Base-by-base conservation (phyloP, 495 filamentous ascomycete genomes). In the Trypethelium eluteriae region DNA sequence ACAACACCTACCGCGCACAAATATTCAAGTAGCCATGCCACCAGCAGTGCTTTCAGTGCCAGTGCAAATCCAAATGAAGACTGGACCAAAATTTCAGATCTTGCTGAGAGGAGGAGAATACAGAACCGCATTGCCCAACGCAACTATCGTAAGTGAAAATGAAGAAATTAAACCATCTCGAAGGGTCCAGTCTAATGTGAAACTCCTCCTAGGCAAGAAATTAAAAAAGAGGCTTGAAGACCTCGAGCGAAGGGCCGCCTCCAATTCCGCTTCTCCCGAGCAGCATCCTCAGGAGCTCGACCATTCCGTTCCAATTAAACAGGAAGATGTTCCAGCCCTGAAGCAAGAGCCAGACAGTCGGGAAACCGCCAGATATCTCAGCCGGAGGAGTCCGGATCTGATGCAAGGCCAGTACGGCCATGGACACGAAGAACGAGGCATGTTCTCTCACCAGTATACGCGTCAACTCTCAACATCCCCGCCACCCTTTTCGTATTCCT, bases 51-150 rank as follows among this genome's bases (percentile, higher is more conserved):
- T 69, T 97, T 97, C 84, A 96, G 92, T 80, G 89, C 89, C 70
- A 94, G 90, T 68, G 95, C 94, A 71, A 94, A 97, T 77, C 92
- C 94, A 65, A 93, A 96, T 71, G 93, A 98, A 79, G 93, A 98
- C 81, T 98, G 93, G 93, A 98, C 93, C 74, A 94, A 98, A 85
- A 96, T 98, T 78, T 96, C 94, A 56, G 93, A 98, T 75, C 84
- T 97, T 49, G 93, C 93, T 64, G 93, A 97, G 80, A 86, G 93
- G 70, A 83, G 93, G 74, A 83, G 93, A 73, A 97, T 98, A 79
- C 93, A 98, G 79, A 98, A 98, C 79, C 86, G 93, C 62, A 98
- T 98, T 79, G 93, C 93, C 50, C 93, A 98, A 79, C 88, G 93
- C 67, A 98, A 98, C 80, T 98, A 98, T 80, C 93, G 93, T 96